Conservation (phyloP, 1,284 basidiomycete species). For the Blastosporella zonata region DNA sequence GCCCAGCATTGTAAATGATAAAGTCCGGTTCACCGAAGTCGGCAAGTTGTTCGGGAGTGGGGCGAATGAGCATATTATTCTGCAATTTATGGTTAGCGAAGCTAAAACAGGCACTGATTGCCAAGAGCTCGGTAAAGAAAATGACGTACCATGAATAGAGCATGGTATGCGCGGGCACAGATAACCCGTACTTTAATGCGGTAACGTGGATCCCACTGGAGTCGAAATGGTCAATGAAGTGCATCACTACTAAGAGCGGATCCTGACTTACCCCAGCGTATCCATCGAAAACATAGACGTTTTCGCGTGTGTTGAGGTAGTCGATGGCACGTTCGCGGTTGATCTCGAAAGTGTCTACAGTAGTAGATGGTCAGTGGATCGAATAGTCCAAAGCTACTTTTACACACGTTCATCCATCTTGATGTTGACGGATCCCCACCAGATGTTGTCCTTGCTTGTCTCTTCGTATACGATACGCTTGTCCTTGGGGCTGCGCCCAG, state of each 20-base stretch:
- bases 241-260: constrained; percentile 7
- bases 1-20: constrained; percentile 99
- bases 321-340: constrained; percentile 99
- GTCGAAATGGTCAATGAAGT: constrained; percentile 15
- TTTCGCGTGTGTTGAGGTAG: constrained; percentile 97
- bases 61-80: constrained; percentile 99
- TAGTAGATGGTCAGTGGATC: neutral
- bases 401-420: constrained; percentile 94
- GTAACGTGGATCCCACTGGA: constrained; percentile 96
- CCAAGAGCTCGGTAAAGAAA: constrained; percentile 12
- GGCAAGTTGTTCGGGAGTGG: constrained; percentile 91
- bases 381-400: neutral
- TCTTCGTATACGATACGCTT: constrained; percentile 99
- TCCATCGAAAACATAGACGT: constrained; percentile 99
- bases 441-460: constrained; percentile 95
- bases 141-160: constrained; percentile 92
- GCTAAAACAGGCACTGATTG: too few species aligned
- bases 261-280: constrained; percentile 77
- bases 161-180: constrained; percentile 98
- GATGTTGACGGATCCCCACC: constrained; percentile 99
- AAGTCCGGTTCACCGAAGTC: constrained; percentile 99
- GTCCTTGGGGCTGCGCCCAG: constrained; percentile 97
- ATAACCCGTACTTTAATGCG: constrained; percentile 99
- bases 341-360: constrained; percentile 95
- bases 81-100: constrained; percentile 30